phyloP scores from a whole-genome alignment of 108 stramenopile species.

The Parietichytrium sp. region DNA sequence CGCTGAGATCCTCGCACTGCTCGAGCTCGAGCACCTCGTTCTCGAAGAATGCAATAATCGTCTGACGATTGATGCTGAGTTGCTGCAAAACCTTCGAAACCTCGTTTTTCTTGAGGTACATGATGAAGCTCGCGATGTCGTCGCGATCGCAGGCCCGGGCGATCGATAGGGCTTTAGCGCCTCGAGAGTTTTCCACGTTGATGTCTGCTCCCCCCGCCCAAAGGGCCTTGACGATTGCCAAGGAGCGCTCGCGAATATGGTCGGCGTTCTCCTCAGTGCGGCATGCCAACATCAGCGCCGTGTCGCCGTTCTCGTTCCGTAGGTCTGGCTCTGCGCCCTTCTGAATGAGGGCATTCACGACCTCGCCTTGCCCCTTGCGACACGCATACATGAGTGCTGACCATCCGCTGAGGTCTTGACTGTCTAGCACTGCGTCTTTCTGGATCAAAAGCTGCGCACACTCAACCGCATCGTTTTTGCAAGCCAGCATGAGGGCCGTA shows the following conservation, averaged over 20 bases:
- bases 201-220: constrained; percentile 1
- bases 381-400: constrained; percentile 21
- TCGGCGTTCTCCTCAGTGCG: not conserved
- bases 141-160: not conserved
- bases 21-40: not conserved
- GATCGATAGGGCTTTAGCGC: not conserved
- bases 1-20: not conserved
- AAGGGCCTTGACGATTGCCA: not conserved
- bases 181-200: not conserved
- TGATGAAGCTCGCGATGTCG: not conserved
- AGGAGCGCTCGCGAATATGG: not conserved
- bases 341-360: not conserved
- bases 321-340: not conserved
- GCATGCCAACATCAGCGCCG: constrained; percentile 31
- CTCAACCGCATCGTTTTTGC: not conserved
- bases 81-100: not conserved
- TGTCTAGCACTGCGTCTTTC: not conserved
- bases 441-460: not conserved
- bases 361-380: not conserved
- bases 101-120: not conserved
- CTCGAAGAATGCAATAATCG: not conserved
- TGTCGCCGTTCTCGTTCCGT: not conserved
- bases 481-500: constrained; percentile 32
- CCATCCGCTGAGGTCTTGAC: not conserved
- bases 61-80: not conserved